Percentiles rank a stretch among this genome's conserved stretches.
Conservation (phyloP, 805 yeast genomes). For the Metschnikowia matae region DNA sequence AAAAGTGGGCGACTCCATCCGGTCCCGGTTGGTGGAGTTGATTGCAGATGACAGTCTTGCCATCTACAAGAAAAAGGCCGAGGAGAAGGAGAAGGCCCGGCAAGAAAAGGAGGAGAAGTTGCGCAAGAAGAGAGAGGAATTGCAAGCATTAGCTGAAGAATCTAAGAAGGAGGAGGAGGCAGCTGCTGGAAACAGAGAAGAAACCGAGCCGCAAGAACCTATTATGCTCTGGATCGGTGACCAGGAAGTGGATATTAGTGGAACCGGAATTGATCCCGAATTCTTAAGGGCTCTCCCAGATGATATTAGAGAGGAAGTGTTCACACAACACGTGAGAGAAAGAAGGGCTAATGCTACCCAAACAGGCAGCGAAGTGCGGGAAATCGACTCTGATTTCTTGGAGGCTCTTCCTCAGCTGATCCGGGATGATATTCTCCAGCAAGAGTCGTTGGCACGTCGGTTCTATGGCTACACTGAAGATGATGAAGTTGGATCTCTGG, state of each 20-base stretch:
- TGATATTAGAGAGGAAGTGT: slow-evolving; percentile 88
- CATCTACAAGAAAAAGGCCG: slow-evolving; percentile 26
- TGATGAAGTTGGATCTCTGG: slow-evolving; percentile 21
- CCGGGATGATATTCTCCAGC: slow-evolving; percentile 58
- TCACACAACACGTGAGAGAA: slow-evolving; percentile 77
- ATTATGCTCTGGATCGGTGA: slow-evolving; percentile 72
- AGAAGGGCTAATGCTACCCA: slow-evolving; percentile 56
- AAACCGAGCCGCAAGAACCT: slow-evolving; percentile 35
- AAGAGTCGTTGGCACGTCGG: slow-evolving; percentile 46
- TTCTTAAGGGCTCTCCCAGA: slow-evolving; percentile 88
- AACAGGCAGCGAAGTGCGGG: slow-evolving; percentile 46
- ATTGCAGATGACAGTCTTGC: slow-evolving; percentile 48
- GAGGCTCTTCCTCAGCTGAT: slow-evolving; percentile 72
- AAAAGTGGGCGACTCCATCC: background rate
- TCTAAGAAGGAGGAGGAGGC: slow-evolving; percentile 19
- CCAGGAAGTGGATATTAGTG: slow-evolving; percentile 75
- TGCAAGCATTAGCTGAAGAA: slow-evolving; percentile 25
- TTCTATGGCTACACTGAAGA: slow-evolving; percentile 24
- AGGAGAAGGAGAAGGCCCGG: slow-evolving; percentile 23
- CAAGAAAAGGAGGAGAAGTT: slow-evolving; percentile 28
- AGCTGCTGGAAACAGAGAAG: slow-evolving; percentile 1
- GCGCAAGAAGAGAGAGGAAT: slow-evolving; percentile 30
- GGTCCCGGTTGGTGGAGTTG: slow-evolving; percentile 20
- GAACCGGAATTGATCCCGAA: slow-evolving; percentile 89
- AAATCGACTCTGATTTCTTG: slow-evolving; percentile 74